Evolutionary conservation across 2,329 filamentous ascomycete species (phyloP).

Genomic region (Plenodomus lindquistii): DNA sequence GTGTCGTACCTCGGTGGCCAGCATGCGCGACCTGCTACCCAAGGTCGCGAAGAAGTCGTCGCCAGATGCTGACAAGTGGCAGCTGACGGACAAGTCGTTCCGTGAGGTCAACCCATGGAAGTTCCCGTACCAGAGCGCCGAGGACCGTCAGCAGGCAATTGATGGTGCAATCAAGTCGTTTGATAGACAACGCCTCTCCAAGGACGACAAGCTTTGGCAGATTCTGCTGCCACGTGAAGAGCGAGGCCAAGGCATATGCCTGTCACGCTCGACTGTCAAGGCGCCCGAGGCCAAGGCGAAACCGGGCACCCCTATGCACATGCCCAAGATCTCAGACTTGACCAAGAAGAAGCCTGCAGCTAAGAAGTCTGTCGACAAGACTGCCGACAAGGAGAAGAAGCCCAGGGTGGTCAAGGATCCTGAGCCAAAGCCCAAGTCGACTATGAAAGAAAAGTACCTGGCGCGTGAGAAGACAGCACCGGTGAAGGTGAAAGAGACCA

Average conservation of each 20-base stretch:
- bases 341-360: constrained; percentile 48
- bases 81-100: constrained; percentile 61
- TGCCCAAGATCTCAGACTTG: constrained; percentile 46
- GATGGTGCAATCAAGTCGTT: constrained; percentile 66
- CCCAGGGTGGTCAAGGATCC: constrained; percentile 13
- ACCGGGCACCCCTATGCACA: constrained; percentile 38
- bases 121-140: constrained; percentile 60
- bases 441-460: constrained; percentile 30
- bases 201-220: constrained; percentile 66
- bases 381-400: constrained; percentile 34
- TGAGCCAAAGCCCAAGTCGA: constrained; percentile 26
- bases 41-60: constrained; percentile 59
- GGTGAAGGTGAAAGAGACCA: constrained; percentile 26
- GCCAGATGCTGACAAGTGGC: constrained; percentile 48
- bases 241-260: constrained; percentile 63
- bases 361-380: constrained; percentile 51
- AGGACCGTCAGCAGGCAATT: constrained; percentile 63
- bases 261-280: constrained; percentile 62
- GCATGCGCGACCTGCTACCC: constrained; percentile 37
- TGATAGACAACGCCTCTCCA: constrained; percentile 63
- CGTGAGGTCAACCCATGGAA: constrained; percentile 66
- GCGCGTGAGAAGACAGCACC: constrained; percentile 22
- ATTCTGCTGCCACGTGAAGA: constrained; percentile 63
- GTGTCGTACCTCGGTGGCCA: constrained; percentile 34
- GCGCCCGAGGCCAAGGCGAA: constrained; percentile 43